These are phyloP conservation scores for Penicillium sp. DNA, from an alignment of 2,329 filamentous ascomycete species.

Conservation along the genomic window DNA sequence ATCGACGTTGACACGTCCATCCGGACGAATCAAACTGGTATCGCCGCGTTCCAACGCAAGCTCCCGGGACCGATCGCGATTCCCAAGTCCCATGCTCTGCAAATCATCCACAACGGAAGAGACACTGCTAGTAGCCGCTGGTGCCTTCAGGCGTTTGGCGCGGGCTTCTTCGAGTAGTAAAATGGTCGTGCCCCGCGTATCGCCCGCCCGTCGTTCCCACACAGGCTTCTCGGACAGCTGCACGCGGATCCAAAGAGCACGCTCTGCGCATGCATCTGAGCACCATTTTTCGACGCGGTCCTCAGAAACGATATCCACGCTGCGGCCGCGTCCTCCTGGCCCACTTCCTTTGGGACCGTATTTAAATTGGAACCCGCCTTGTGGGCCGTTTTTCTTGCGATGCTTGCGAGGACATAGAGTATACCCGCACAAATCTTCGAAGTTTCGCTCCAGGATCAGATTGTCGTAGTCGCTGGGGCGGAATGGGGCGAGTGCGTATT, in stretches of 20 bases:
- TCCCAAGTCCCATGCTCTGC: constrained; percentile 29
- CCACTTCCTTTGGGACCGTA: constrained; percentile 53
- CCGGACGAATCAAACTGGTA: constrained; percentile 24
- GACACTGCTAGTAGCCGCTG: constrained; percentile 21
- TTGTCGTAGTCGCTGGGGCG: constrained; percentile 88
- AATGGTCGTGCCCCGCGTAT: constrained; percentile 52
- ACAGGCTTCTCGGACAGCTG: constrained; percentile 83
- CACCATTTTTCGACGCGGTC: constrained; percentile 85
- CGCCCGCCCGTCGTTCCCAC: constrained; percentile 69
- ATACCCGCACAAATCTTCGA: constrained; percentile 80
- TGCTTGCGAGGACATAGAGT: constrained; percentile 70
- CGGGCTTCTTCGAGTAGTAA: constrained; percentile 65
- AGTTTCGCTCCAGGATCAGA: constrained; percentile 84
- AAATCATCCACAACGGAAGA: constrained; percentile 28
- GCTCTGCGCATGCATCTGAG: constrained; percentile 71
- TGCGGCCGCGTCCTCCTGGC: constrained; percentile 50
- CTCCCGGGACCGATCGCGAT: constrained; percentile 27
- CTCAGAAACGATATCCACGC: constrained; percentile 65
- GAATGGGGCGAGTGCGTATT: constrained; percentile 67
- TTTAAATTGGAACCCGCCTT: constrained; percentile 68
- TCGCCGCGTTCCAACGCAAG: constrained; percentile 41
- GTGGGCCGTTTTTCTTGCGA: constrained; percentile 51
- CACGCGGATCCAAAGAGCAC: constrained; percentile 81
- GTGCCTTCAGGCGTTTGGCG: constrained; percentile 18
- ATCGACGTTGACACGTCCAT: constrained; percentile 35